Conservation (phyloP, 306 rosid genomes). For the Corylus avellana region DNA sequence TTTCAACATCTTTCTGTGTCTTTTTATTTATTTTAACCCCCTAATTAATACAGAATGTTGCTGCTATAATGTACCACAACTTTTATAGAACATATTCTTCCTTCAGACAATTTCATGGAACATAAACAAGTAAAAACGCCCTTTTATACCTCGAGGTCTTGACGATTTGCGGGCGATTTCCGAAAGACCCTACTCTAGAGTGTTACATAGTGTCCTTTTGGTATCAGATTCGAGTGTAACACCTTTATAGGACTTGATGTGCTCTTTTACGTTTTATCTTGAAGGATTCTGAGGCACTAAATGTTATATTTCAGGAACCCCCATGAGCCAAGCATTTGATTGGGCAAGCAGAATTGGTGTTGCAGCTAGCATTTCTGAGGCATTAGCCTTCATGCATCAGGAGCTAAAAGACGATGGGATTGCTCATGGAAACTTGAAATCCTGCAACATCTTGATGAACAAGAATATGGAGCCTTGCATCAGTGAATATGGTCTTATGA, state of each 20-base stretch:
- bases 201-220: not conserved
- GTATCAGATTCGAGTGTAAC: not conserved
- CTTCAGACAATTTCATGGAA: not conserved
- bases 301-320: conserved; percentile 49
- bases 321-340: conserved; percentile 41
- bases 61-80: not conserved
- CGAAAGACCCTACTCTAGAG: no score
- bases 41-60: not conserved
- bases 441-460: conserved; percentile 74
- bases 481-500: conserved; percentile 69
- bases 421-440: conserved; percentile 73
- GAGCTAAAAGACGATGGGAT: conserved; percentile 56
- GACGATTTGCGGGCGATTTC: no score
- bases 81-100: not conserved
- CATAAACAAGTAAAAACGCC: no score
- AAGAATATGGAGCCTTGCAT: conserved; percentile 69
- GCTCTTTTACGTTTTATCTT: not conserved
- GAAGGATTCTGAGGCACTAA: not conserved
- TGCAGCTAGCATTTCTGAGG: conserved; percentile 57
- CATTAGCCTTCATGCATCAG: conserved; percentile 76
- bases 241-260: not conserved
- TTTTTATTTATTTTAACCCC: not conserved
- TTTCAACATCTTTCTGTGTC: not conserved
- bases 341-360: conserved; percentile 67
- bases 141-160: no score